Evolutionary conservation across 495 filamentous ascomycete genomes (phyloP).

Genomic region (Haplographium delicatum): DNA sequence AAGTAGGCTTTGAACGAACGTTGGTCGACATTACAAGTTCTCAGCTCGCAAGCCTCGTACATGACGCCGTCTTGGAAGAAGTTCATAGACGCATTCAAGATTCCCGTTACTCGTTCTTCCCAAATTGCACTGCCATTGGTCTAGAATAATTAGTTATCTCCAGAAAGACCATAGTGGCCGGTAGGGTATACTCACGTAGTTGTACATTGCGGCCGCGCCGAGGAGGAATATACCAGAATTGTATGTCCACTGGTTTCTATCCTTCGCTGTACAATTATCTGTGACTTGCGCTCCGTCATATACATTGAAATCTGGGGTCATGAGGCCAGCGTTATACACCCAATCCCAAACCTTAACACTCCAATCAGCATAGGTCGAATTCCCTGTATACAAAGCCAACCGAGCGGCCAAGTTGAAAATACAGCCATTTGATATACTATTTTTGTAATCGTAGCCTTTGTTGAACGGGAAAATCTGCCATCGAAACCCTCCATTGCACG

Average conservation of each 20-base stretch:
- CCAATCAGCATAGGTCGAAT: slow-evolving; percentile 65
- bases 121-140: slow-evolving; percentile 46
- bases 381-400: slow-evolving; percentile 64
- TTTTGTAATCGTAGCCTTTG: slow-evolving; percentile 67
- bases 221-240: slow-evolving; percentile 63
- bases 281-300: slow-evolving; percentile 52
- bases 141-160: slow-evolving; percentile 36
- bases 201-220: slow-evolving; percentile 67
- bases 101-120: slow-evolving; percentile 46
- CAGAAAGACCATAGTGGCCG: background rate
- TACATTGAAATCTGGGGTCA: slow-evolving; percentile 42
- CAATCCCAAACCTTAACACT: slow-evolving; percentile 65
- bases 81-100: slow-evolving; percentile 43
- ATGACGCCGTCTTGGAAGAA: slow-evolving; percentile 57
- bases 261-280: slow-evolving; percentile 45
- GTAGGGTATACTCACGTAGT: slow-evolving; percentile 43
- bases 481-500: slow-evolving; percentile 66
- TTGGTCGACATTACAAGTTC: slow-evolving; percentile 69
- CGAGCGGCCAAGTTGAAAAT: slow-evolving; percentile 59
- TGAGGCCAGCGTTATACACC: slow-evolving; percentile 46
- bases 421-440: slow-evolving; percentile 43
- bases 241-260: slow-evolving; percentile 58
- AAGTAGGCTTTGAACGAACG: slow-evolving; percentile 84
- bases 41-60: slow-evolving; percentile 68
- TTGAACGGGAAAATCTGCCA: slow-evolving; percentile 79